These are phyloP conservation scores for Dactylellina sp. DNA, from an alignment of 2,329 filamentous ascomycete species.

Conservation along the genomic window DNA sequence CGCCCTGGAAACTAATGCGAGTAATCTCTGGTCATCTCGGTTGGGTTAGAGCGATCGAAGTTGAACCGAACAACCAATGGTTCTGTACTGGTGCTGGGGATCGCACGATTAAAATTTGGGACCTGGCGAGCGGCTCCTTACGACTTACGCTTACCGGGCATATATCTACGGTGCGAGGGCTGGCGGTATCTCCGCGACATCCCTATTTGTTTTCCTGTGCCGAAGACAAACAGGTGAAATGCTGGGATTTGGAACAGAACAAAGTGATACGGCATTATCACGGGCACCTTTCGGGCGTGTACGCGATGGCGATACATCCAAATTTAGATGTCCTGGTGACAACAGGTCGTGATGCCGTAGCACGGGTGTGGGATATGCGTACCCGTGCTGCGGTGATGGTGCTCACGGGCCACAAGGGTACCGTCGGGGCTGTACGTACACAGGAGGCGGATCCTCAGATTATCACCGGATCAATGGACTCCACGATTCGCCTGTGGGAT, in stretches of 20 bases:
- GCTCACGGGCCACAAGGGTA: slow-evolving; percentile 87
- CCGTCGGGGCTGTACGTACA: slow-evolving; percentile 87
- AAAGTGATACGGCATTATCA: slow-evolving; percentile 98
- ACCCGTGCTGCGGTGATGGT: slow-evolving; percentile 96
- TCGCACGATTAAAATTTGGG: slow-evolving; percentile 98
- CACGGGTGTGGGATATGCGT: slow-evolving; percentile 97
- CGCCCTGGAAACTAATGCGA: slow-evolving; percentile 97
- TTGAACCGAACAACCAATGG: slow-evolving; percentile 97
- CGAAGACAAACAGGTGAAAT: slow-evolving; percentile 99
- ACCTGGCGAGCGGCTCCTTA: slow-evolving; percentile 86
- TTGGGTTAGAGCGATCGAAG: slow-evolving; percentile 89
- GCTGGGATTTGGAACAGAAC: slow-evolving; percentile 99
- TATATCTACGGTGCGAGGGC: slow-evolving; percentile 89
- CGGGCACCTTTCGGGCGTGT: slow-evolving; percentile 94
- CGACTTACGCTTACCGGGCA: slow-evolving; percentile 90
- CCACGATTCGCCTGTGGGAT: slow-evolving; percentile 92
- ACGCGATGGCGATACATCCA: slow-evolving; percentile 91
- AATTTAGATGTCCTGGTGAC: slow-evolving; percentile 95
- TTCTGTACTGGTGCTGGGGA: slow-evolving; percentile 96
- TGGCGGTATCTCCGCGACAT: slow-evolving; percentile 91
- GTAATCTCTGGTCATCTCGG: slow-evolving; percentile 97
- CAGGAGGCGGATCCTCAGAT: slow-evolving; percentile 97
- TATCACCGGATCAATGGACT: slow-evolving; percentile 91
- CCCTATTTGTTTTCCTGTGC: slow-evolving; percentile 98
- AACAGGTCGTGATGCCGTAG: slow-evolving; percentile 92